Evolutionary conservation across 371 early-diverging fungal species (phyloP).

Genomic region (Lichtheimia hyalospora): DNA sequence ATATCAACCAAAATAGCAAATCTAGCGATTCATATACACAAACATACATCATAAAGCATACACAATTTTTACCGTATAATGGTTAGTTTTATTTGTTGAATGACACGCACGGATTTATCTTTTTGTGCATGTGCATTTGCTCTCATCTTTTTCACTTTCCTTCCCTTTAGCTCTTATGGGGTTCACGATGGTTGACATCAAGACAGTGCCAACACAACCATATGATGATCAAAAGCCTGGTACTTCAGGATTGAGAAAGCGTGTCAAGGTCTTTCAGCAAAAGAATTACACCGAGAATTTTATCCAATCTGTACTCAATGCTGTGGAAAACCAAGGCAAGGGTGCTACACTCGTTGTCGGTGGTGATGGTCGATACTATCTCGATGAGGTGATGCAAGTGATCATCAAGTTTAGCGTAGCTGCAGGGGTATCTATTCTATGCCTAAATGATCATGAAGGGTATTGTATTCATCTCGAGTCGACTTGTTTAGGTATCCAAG

Average conservation of each 20-base stretch:
- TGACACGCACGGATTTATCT: too few species aligned
- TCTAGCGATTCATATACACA: too few species aligned
- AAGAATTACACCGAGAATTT: slow-evolving; percentile 95
- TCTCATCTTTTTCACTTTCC: not conserved
- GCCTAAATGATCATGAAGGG: not conserved
- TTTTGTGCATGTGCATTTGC: too few species aligned
- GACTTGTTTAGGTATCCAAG: slow-evolving; percentile 62
- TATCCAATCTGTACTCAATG: slow-evolving; percentile 78
- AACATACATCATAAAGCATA: too few species aligned
- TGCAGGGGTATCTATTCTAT: slow-evolving; percentile 67
- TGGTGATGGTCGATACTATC: slow-evolving; percentile 96
- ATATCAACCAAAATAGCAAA: too few species aligned
- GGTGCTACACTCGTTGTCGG: slow-evolving; percentile 91
- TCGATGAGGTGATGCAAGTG: slow-evolving; percentile 83
- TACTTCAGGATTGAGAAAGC: slow-evolving; percentile 94
- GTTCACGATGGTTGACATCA: slow-evolving; percentile 21
- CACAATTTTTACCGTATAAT: too few species aligned
- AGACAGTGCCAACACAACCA: slow-evolving; percentile 62
- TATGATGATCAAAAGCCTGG: slow-evolving; percentile 96
- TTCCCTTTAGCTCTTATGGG: not conserved
- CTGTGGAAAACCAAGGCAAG: slow-evolving; percentile 69
- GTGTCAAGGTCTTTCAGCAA: slow-evolving; percentile 95
- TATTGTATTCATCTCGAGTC: too few species aligned
- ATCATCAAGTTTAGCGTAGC: slow-evolving; percentile 88
- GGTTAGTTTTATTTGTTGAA: too few species aligned